Evolutionary conservation across 164 flowering plant genomes (phyloP), one percentile per base, ranked within the genome.

Genomic region (Aristolochia fimbriata): DNA sequence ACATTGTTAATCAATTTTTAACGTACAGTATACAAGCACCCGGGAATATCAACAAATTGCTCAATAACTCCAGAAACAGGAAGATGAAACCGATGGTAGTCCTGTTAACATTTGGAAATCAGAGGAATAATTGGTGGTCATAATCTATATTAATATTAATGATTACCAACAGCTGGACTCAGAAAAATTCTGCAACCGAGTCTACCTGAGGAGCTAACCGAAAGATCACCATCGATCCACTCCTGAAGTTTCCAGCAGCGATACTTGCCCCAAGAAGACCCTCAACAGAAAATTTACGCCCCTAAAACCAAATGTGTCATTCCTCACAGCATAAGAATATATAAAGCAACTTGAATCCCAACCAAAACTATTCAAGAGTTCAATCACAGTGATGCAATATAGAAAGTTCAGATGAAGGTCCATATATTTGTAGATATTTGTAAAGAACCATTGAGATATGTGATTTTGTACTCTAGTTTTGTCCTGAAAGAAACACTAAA

Each of bases 131-230:
- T 19, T 13, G 24, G 20, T 2, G 11, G 8, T 37, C 43, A 37
- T 37, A 37, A 37, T 37, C 43, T 37, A 37, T 0, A 7, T 37
- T 6, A 37, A 37, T 37, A 7, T 37, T 31, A 7, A 23, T n/a
- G 23, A 20, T 21, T 23, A 6, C 30, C 9, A 16, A 53, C 4
- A 13, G 15, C 13, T 21, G 30, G 23, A 20, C 2, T 9, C 6
- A 15, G 11, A 12, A 4, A 33, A 56, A 56, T 0, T 4, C 20
- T 56, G 21, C 31, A 63, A 41, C 54, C 13, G 4, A 14, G 31
- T 43, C 17, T 76, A 93, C 97, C 96, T 93, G 97, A 19, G 96
- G 98, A n/a, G 98, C 98, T 88, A 93, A 78, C n/a, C 98, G 87
- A 61, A 90, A 93, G 71, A 93, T 93, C 69, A 90, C 96, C 71